Evolutionary conservation across 1,139 yeast species (phyloP).

Genomic region (Oligophagozyma castellii): DNA sequence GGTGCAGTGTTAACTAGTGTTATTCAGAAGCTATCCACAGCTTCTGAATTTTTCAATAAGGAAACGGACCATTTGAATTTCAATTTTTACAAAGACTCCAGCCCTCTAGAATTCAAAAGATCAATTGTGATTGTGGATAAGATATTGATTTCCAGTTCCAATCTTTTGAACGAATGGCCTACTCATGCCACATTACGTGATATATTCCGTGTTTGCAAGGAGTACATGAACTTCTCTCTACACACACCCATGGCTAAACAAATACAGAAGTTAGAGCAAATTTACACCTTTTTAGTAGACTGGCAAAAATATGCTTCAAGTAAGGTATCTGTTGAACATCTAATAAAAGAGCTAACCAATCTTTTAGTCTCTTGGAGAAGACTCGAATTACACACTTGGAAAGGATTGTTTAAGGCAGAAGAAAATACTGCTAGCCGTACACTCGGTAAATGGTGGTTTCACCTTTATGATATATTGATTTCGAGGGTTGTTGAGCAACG

Average conservation of each 20-base stretch:
- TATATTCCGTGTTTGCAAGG: slow-evolving; percentile 50
- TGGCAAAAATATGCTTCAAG: slow-evolving; percentile 91
- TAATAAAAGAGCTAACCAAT: slow-evolving; percentile 44
- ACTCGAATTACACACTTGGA: slow-evolving; percentile 80
- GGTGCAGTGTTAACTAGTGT: slow-evolving; percentile 32
- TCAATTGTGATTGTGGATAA: slow-evolving; percentile 42
- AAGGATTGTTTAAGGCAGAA: slow-evolving; percentile 56
- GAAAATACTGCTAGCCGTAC: slow-evolving; percentile 36
- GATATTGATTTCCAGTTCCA: slow-evolving; percentile 34
- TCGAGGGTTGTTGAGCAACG: slow-evolving; percentile 19
- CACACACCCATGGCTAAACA: slow-evolving; percentile 64
- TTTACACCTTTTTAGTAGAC: slow-evolving; percentile 67
- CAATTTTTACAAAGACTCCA: slow-evolving; percentile 61
- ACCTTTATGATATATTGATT: slow-evolving; percentile 60
- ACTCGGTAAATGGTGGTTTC: slow-evolving; percentile 83
- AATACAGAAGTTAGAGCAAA: slow-evolving; percentile 74
- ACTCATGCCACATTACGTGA: slow-evolving; percentile 84
- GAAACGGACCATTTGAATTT: slow-evolving; percentile 20
- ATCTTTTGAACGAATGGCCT: slow-evolving; percentile 69
- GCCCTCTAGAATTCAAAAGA: slow-evolving; percentile 43
- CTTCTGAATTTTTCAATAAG: slow-evolving; percentile 19
- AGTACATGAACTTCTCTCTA: slow-evolving; percentile 48
- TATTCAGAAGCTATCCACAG: slow-evolving; percentile 28
- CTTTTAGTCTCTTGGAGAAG: slow-evolving; percentile 85
- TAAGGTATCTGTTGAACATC: slow-evolving; percentile 48